A percentile compares a stretch with the other conserved stretches of the same genome.
Conservation (phyloP, 2,329 filamentous ascomycete genomes). For the Penicillium sp. region DNA sequence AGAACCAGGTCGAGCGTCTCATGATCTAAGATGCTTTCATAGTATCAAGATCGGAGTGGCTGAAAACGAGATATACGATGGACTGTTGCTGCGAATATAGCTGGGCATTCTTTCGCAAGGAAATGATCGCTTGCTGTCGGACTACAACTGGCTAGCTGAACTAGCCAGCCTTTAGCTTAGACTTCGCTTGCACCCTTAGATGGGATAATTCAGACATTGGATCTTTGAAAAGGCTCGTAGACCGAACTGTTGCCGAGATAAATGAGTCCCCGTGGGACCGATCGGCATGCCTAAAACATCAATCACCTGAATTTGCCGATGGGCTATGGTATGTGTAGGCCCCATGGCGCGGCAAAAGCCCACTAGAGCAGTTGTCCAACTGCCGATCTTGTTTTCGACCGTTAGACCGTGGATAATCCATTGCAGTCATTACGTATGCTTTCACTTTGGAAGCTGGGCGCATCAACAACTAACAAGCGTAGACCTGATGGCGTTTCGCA, state of each 20-base stretch:
- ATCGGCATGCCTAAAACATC: not conserved
- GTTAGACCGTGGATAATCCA: no score
- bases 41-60: constrained; percentile 13
- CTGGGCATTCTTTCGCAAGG: not conserved
- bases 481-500: no score
- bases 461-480: no score
- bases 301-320: not conserved
- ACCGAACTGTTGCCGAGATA: not conserved
- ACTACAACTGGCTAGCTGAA: not conserved
- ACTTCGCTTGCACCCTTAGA: not conserved
- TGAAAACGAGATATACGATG: not conserved
- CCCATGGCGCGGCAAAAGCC: no score
- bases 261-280: not conserved
- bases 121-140: not conserved
- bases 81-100: not conserved
- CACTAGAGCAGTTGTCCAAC: no score
- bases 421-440: no score
- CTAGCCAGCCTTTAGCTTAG: not conserved
- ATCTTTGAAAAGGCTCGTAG: not conserved
- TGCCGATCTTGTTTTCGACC: no score
- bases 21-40: constrained; percentile 68
- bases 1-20: constrained; percentile 93
- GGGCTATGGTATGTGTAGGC: not conserved
- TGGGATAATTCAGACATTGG: not conserved
- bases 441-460: no score